phyloP scores from a whole-genome alignment of 225 moss, liverwort and hornwort genomes.

The Asterella californica region DNA sequence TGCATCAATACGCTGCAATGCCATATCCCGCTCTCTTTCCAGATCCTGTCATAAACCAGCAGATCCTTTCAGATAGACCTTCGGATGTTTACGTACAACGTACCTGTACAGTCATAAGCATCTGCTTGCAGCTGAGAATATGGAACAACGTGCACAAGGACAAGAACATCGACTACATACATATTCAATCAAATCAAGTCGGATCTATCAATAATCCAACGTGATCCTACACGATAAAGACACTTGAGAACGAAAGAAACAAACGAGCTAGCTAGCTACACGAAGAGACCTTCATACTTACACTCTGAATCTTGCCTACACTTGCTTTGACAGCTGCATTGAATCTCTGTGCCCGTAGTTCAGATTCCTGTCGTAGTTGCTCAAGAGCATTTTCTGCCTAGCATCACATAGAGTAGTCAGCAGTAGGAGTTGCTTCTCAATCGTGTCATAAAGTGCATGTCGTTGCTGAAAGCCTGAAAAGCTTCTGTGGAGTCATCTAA shows the following conservation, averaged over 20 bases:
- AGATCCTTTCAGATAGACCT: not conserved
- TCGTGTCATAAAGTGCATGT: not conserved
- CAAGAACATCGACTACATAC: no score
- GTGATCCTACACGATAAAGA: not conserved
- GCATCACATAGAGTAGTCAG: not conserved
- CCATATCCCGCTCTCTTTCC: slow-evolving; percentile 37
- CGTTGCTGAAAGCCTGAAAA: not conserved
- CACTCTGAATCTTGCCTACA: slow-evolving; percentile 47
- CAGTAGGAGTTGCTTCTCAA: not conserved
- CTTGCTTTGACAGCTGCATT: slow-evolving; percentile 47
- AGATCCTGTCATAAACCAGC: slow-evolving; percentile 29
- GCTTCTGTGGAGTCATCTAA: not conserved
- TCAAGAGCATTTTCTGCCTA: slow-evolving; percentile 44
- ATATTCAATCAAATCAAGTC: no score
- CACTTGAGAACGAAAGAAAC: not conserved
- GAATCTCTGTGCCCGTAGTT: slow-evolving; percentile 44
- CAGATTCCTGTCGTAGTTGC: slow-evolving; percentile 45
- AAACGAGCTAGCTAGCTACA: not conserved
- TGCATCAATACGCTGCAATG: slow-evolving; percentile 28
- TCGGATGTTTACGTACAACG: not conserved
- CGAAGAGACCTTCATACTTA: slow-evolving; percentile 21
- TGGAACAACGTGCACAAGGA: no score
- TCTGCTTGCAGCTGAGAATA: no score
- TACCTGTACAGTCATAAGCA: no score
- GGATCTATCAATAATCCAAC: no score